Conservation (phyloP, 148 eudicot species). For the Talinum fruticosum region DNA sequence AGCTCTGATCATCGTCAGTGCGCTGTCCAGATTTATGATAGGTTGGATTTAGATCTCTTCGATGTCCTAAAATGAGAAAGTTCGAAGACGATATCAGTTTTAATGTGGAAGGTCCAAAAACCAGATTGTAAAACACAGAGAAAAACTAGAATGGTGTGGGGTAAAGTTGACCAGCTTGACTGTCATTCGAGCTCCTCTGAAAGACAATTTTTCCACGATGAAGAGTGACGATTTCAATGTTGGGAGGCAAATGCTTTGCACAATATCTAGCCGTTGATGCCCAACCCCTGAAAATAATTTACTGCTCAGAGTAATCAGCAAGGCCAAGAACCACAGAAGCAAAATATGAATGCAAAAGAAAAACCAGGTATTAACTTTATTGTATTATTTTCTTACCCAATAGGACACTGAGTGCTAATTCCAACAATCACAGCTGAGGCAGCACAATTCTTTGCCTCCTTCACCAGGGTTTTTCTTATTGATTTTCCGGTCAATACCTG, state of each 20-base stretch:
- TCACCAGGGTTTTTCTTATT: constrained; percentile 61
- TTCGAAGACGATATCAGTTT: background rate
- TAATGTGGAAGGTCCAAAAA: background rate
- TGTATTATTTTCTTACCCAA: constrained; percentile 44
- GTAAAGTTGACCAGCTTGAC: constrained; percentile 4
- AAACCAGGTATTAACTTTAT: background rate
- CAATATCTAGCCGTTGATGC: constrained; percentile 74
- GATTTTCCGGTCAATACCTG: constrained; percentile 62
- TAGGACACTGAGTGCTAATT: constrained; percentile 38
- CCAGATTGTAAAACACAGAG: background rate
- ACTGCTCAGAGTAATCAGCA: constrained; percentile 25
- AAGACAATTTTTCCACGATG: constrained; percentile 74
- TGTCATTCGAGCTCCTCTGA: constrained; percentile 41
- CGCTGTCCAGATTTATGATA: background rate
- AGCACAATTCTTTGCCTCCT: constrained; percentile 56
- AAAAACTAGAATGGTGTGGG: background rate
- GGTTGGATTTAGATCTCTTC: constrained; percentile 44
- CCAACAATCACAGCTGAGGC: constrained; percentile 68
- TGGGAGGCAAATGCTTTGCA: constrained; percentile 57
- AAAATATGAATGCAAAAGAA: background rate
- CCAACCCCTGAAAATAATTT: constrained; percentile 48
- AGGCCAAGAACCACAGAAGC: constrained; percentile 12
- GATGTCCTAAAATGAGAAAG: background rate
- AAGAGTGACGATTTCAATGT: constrained; percentile 61
- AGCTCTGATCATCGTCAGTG: constrained; percentile 18